Evolutionary conservation across 129 eudicot genomes (phyloP), one percentile per base, ranked within the genome.

Genomic region (Kitagawia praeruptora): DNA sequence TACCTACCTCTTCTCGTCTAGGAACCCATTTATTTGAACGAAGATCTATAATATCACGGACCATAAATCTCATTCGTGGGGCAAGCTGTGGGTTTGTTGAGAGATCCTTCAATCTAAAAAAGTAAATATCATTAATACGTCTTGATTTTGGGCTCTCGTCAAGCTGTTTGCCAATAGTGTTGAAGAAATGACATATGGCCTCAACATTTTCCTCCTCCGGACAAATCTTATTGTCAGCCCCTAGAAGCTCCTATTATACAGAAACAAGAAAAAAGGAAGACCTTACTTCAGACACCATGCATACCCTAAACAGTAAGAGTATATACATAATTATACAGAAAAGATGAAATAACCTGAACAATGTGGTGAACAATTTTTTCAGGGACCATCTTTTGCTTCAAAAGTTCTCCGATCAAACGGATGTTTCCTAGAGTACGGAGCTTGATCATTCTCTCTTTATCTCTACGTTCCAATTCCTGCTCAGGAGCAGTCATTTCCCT

Each of bases 341-440:
- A 41, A 40, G 37, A 14, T n/a, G 8, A 28, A 40, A 54, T 14
- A 86, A 95, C 99, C 99, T 89, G 96, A 82, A 96, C 98, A 47
- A 96, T 92, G 87, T 96, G 99, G 85, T 92, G 99, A 79, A 92
- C 99, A 56, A 96, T 89, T 87, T 84, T 96, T 81, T 96, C 98
- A 0, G 99, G 97, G 37, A 96, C 98, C 99, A 96, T 96, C 81
- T 91, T 96, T 81, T 96, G 99, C 90, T 92, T 96, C 87, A 96
- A 75, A 79, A 96, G 96, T 85, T 96, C 99, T 34, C 99, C 99
- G 79, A 96, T 96, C 28, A 96, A 84, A 70, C 95, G 96, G 9
- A 96, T 96, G 83, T 96, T 96, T 56, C 99, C 99, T n/a, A 96
- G 97, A 27, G 97, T 96, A 12, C 99, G 99, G n/a, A 92, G 84